Evolutionary conservation across 306 rosid genomes (phyloP), one percentile per base, ranked within the genome.

Genomic region (Pueraria montana): DNA sequence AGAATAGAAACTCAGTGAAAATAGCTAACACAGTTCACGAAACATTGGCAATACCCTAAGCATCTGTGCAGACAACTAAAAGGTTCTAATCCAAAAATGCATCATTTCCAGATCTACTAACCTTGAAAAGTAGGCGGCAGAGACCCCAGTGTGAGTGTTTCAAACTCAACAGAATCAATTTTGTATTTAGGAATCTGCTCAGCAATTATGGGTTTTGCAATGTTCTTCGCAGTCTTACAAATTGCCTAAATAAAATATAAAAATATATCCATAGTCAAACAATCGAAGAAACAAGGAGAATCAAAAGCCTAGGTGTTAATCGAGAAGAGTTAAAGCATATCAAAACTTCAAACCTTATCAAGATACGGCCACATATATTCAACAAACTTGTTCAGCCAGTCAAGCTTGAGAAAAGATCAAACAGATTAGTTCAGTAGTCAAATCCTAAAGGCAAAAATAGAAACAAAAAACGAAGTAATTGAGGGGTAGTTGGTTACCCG

Each of bases 81-180:
- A 34, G 27, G 46, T 8, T 62, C 40, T 16, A 11, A 52, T 43
- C 40, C 26, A 76, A 55, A 1, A 82, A 82, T 77, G 59, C 61
- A 78, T 56, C 65, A 23, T 48, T 16, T 21, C 83, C 80, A 40
- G 11, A 83, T 77, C n/a, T 8, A 77, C 83, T 9, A 80, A 95
- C 97, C 98, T 88, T 95, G 98, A 86, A 95, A 95, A 85, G 98
- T 95, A 48, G 97, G 98, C 20, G 97, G 98, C 66, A 95, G 88
- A 68, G 90, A 84, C 68, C 98, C 98, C 65, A 95, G 79, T 20
- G 98, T 91, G 64, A 95, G 86, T 16, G 75, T 76, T 83, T 91
- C 94, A 88, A 95, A 95, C 46, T 93, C 97, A 65, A 95, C 92
- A 8, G 97, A 88, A 17, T 95, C 97, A 6, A 95, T 88, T 82